Base-by-base conservation (phyloP, 1,284 basidiomycete genomes). In the Xerocomus minutiporus region DNA sequence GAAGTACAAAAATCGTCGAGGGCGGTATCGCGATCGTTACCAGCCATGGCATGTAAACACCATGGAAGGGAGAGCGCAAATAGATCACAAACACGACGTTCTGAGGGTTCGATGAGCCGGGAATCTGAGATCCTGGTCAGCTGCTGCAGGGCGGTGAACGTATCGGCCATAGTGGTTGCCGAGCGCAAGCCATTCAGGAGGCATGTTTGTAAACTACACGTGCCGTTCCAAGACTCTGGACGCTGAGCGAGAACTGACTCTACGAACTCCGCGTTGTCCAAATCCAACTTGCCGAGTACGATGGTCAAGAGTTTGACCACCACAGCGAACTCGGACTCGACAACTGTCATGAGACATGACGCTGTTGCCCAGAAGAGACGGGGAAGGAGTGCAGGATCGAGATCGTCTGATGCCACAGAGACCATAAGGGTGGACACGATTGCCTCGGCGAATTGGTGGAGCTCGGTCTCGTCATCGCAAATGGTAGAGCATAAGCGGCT, bases 311-410 rank as follows among this genome's bases (percentile, higher is more conserved):
- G 78, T 15, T 78, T 75, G 25, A 94, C 70, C 1, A 83, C 82
- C 54, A 89, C 82, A 8, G 74, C 68, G 62, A 91, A 97, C 68
- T 97, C 95, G 5, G 76, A 71, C 67, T 97, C 91, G 44, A 89
- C 86, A 0, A 87, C 86, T 0, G 93, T 95, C 20, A 83, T 86
- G 28, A 96, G 77, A 59, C 88, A 91, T 1, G 91, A 93, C 41
- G 83, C 80, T 2, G 86, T 79, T 61, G 85, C 87, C 94, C 94
- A 97, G 71, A 92, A 97, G 41, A 94, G 75, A 63, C 92, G 91
- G 0, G 92, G 90, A 29, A 93, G 74, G 28, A 88, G 75, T 3
- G 79, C 71, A 28, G 77, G 74, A 55, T 87, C 79, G 11, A 84
- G 71, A 41, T 84, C 79, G 17, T 79, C 72, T 7, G 78, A 75